Percentiles rank a stretch among this genome's conserved stretches.
Evolutionary conservation across 169 alveolate genomes (phyloP).

Genomic region (Sarcocystis neurona): DNA sequence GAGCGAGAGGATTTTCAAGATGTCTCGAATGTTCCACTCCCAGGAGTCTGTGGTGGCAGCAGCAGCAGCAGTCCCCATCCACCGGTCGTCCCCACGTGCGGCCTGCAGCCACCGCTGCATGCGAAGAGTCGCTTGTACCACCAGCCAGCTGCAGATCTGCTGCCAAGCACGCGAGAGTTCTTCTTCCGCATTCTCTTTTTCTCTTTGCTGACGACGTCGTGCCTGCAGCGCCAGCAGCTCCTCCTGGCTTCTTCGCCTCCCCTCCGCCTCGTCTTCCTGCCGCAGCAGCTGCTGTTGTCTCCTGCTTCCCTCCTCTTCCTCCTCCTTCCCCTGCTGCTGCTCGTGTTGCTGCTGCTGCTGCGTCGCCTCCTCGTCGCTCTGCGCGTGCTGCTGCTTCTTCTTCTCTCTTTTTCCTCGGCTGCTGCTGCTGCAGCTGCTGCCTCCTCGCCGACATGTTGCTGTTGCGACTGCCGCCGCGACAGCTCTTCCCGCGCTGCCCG

Average conservation of each 20-base stretch:
- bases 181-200: too few species aligned
- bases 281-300: not conserved
- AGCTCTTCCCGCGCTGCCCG: too few species aligned
- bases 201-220: too few species aligned
- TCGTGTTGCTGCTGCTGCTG: constrained; percentile 2
- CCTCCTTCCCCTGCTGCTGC: not conserved
- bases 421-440: not conserved
- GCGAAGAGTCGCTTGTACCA: too few species aligned
- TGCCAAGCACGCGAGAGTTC: too few species aligned
- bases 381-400: not conserved
- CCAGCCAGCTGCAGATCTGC: too few species aligned
- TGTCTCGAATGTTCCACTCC: constrained; percentile 73
- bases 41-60: constrained; percentile 52
- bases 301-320: not conserved
- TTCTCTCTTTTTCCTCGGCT: too few species aligned
- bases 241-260: too few species aligned
- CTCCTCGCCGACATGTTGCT: not conserved
- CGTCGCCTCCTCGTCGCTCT: not conserved
- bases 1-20: too few species aligned
- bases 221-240: too few species aligned
- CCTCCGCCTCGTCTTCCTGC: not conserved
- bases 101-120: too few species aligned
- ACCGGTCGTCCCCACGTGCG: not conserved
- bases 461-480: too few species aligned
- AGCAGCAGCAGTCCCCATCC: not conserved